Percentiles rank a stretch among this genome's conserved stretches.
These are phyloP conservation scores for Suhomyces chickasaworum DNA, from an alignment of 1,139 yeast genomes.

Conservation along the genomic window DNA sequence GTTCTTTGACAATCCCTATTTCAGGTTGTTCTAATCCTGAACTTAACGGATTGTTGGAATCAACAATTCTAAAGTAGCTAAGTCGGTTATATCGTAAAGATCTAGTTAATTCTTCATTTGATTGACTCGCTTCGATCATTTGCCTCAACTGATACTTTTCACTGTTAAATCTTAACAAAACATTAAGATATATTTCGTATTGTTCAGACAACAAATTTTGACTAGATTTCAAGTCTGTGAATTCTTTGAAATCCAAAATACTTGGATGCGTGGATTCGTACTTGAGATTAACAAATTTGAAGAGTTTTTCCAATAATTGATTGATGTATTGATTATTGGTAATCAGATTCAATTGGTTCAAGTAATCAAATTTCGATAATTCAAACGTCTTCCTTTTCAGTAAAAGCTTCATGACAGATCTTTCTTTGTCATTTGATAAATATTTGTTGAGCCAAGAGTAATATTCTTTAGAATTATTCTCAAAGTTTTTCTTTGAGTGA, in stretches of 20 bases:
- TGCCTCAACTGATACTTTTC: slow-evolving; percentile 48
- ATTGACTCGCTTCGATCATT: slow-evolving; percentile 43
- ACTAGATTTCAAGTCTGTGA: slow-evolving; percentile 25
- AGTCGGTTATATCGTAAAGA: slow-evolving; percentile 35
- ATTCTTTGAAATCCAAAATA: slow-evolving; percentile 24
- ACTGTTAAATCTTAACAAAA: slow-evolving; percentile 42
- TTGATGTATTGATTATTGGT: slow-evolving; percentile 53
- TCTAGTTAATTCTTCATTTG: slow-evolving; percentile 45
- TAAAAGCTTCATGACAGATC: slow-evolving; percentile 63
- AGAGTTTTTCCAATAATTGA: slow-evolving; percentile 41
- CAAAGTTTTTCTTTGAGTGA: slow-evolving; percentile 57
- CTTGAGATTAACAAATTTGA: slow-evolving; percentile 36
- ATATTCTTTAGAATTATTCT: slow-evolving; percentile 71
- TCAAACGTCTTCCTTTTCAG: slow-evolving; percentile 65
- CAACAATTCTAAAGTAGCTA: slow-evolving; percentile 15
- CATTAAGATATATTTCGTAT: slow-evolving; percentile 37
- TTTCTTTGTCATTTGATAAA: slow-evolving; percentile 62
- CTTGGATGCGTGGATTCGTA: slow-evolving; percentile 19
- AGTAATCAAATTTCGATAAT: slow-evolving; percentile 69
- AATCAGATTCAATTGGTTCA: slow-evolving; percentile 60
- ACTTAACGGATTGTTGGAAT: neutral
- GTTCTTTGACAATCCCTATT: slow-evolving; percentile 1
- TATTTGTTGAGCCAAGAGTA: slow-evolving; percentile 75
- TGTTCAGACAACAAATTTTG: slow-evolving; percentile 30
- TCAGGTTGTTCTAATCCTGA: neutral